These are phyloP conservation scores for Rhinocladiella similis DNA, from an alignment of 2,329 filamentous ascomycete genomes.

Conservation along the genomic window DNA sequence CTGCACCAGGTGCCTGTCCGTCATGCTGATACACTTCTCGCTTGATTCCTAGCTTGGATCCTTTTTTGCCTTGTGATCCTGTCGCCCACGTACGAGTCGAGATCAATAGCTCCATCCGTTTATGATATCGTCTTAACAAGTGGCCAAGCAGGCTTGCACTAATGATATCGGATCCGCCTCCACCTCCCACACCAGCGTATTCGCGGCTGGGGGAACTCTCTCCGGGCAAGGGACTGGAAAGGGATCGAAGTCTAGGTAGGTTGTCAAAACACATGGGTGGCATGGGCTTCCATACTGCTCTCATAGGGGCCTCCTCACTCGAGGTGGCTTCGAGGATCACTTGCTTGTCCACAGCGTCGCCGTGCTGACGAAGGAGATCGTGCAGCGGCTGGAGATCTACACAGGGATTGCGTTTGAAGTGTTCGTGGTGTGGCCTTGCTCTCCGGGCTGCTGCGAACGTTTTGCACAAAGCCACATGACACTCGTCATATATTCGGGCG, in stretches of 20 bases:
- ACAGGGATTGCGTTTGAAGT: slow-evolving; percentile 12
- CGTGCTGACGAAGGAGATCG: slow-evolving; percentile 7
- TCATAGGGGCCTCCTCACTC: background rate
- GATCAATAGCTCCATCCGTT: slow-evolving; percentile 26
- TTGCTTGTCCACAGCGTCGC: slow-evolving; percentile 13
- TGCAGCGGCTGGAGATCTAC: slow-evolving; percentile 16
- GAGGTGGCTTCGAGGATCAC: slow-evolving; percentile 11
- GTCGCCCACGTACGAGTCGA: slow-evolving; percentile 28
- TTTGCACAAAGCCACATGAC: slow-evolving; percentile 22
- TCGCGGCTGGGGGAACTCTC: slow-evolving; percentile 9
- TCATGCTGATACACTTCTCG: slow-evolving; percentile 28
- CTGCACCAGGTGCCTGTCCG: slow-evolving; percentile 10
- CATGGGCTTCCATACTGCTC: slow-evolving; percentile 15
- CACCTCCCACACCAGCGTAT: slow-evolving; percentile 28
- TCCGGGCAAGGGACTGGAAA: slow-evolving; percentile 21
- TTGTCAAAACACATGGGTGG: slow-evolving; percentile 22
- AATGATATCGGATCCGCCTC: slow-evolving; percentile 30
- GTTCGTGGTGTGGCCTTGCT: slow-evolving; percentile 11
- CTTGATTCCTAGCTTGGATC: slow-evolving; percentile 26
- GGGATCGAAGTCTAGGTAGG: slow-evolving; percentile 15
- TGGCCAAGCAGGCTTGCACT: slow-evolving; percentile 27
- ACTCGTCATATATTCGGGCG: slow-evolving; percentile 26
- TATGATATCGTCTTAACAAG: slow-evolving; percentile 16
- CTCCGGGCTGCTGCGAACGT: slow-evolving; percentile 7
- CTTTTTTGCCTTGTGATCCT: slow-evolving; percentile 28